These are phyloP conservation scores for Coemansia sp. DNA, from an alignment of 192 early-diverging fungal species.

Conservation along the genomic window DNA sequence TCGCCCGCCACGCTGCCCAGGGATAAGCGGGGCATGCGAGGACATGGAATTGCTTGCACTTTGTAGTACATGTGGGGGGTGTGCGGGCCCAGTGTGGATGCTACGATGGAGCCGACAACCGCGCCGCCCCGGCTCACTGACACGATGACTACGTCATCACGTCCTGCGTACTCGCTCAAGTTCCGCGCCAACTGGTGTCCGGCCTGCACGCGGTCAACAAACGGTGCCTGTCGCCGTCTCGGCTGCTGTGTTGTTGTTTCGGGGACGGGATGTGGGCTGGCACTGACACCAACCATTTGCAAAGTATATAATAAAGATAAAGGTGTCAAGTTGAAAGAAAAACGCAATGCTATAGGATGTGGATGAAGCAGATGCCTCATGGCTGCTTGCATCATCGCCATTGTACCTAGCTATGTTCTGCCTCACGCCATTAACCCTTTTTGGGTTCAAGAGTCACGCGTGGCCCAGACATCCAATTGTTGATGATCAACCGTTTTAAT, in stretches of 20 bases:
- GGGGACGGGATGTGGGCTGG: background rate
- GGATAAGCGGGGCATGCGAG: constrained; percentile 38
- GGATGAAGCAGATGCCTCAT: background rate
- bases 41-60: constrained; percentile 38
- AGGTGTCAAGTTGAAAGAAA: background rate
- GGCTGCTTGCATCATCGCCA: background rate
- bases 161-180: constrained; percentile 27
- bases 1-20: constrained; percentile 55
- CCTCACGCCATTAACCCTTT: no score
- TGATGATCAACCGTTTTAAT: no score
- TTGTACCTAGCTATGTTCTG: no score
- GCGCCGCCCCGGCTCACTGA: constrained; percentile 55
- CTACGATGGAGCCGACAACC: constrained; percentile 34
- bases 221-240: constrained; percentile 20
- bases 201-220: constrained; percentile 45
- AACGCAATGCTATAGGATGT: background rate
- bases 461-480: no score
- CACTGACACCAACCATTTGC: constrained; percentile 1
- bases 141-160: constrained; percentile 29
- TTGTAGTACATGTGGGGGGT: constrained; percentile 44
- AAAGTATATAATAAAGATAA: background rate
- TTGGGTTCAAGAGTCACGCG: no score
- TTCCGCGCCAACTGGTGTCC: constrained; percentile 41
- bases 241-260: constrained; percentile 12
- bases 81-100: constrained; percentile 18